A percentile compares a stretch with the other conserved stretches of the same genome.
Conservation (phyloP, 345 rosid species). For the Zanthoxylum bungeanum region DNA sequence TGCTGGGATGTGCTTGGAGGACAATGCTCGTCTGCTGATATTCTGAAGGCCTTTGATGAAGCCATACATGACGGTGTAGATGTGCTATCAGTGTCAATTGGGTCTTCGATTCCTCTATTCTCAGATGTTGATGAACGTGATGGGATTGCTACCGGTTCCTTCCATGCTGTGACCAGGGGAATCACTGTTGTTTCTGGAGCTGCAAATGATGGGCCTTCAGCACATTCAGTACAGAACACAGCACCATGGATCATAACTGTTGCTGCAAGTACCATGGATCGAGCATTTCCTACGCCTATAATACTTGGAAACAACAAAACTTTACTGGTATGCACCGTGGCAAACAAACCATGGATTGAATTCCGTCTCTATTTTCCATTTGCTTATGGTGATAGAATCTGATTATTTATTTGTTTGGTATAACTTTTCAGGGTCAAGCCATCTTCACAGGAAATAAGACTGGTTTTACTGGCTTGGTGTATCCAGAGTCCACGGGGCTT, state of each 20-base stretch:
- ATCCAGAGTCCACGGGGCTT: constrained; percentile 34
- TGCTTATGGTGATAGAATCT: background rate
- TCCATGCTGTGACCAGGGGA: constrained; percentile 55
- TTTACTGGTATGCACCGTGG: constrained; percentile 11
- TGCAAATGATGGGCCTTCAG: constrained; percentile 43
- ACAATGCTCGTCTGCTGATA: constrained; percentile 41
- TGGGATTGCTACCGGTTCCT: constrained; percentile 46
- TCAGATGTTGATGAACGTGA: constrained; percentile 36
- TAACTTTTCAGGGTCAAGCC: constrained; percentile 50
- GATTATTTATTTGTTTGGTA: background rate
- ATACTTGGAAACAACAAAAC: constrained; percentile 42
- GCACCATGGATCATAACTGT: constrained; percentile 63
- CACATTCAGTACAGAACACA: constrained; percentile 36
- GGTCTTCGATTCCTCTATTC: constrained; percentile 31
- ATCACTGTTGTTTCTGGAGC: constrained; percentile 48
- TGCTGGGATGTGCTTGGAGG: constrained; percentile 40
- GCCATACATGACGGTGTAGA: constrained; percentile 47
- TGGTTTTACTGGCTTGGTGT: constrained; percentile 40
- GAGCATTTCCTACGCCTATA: constrained; percentile 36
- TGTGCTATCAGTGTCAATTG: constrained; percentile 32
- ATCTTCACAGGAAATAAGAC: constrained; percentile 35
- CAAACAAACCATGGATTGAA: background rate
- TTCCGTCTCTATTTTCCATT: background rate
- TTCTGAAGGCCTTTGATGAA: constrained; percentile 51
- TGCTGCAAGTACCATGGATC: constrained; percentile 53